Conservation (phyloP, 2,329 filamentous ascomycete species). For the Dothidotthia symphoricarpi region DNA sequence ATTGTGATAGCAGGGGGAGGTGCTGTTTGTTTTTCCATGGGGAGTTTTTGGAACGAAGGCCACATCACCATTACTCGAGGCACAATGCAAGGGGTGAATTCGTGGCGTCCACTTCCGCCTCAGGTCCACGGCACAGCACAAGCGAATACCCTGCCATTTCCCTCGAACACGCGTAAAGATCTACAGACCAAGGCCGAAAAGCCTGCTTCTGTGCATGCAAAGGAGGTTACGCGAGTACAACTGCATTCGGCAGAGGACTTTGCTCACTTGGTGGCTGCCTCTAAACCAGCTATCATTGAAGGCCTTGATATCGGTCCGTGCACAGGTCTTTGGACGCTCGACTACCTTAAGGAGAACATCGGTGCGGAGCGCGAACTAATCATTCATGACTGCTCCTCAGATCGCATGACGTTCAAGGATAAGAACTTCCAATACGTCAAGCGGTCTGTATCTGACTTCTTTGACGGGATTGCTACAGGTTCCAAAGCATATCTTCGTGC, state of each 20-base stretch:
- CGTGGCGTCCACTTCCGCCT: conserved; percentile 17
- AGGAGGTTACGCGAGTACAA: conserved; percentile 52
- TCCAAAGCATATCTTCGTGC: conserved; percentile 74
- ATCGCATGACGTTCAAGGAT: conserved; percentile 73
- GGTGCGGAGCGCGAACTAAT: conserved; percentile 56
- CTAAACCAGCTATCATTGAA: conserved; percentile 65
- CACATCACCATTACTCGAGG: conserved; percentile 20
- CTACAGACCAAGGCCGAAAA: conserved; percentile 13
- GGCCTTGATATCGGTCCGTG: conserved; percentile 67
- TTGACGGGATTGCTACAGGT: conserved; percentile 58
- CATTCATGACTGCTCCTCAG: conserved; percentile 66
- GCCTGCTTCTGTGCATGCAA: conserved; percentile 8
- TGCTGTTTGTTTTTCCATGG: conserved; percentile 87
- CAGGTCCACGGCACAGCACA: conserved; percentile 13
- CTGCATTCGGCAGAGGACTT: conserved; percentile 60
- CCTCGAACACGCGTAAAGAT: conserved; percentile 10
- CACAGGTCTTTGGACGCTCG: conserved; percentile 63
- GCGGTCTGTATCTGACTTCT: conserved; percentile 65
- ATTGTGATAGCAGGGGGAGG: conserved; percentile 73
- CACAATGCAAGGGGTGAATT: conserved; percentile 12
- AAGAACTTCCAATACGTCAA: conserved; percentile 82
- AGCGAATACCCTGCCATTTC: conserved; percentile 6
- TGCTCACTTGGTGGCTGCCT: conserved; percentile 55
- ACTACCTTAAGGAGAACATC: conserved; percentile 61
- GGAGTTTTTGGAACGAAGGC: conserved; percentile 70